A percentile compares a stretch with the other conserved stretches of the same genome.
Conservation (phyloP, 192 early-diverging fungal genomes). For the Allomyces arbusculus region DNA sequence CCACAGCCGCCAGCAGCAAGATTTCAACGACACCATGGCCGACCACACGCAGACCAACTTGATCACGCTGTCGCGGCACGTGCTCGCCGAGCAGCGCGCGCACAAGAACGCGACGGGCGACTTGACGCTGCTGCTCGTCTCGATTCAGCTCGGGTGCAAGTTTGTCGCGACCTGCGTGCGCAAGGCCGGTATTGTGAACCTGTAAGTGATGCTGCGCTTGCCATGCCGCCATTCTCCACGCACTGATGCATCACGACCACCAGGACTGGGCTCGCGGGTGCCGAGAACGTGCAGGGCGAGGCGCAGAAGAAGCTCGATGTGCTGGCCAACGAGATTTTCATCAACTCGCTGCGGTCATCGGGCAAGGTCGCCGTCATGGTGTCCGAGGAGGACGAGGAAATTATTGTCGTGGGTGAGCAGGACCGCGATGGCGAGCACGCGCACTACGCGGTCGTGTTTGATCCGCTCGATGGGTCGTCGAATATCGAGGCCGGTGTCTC, state of each 20-base stretch:
- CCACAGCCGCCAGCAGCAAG: too few species aligned
- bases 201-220: conserved; percentile 8
- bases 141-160: conserved; percentile 87
- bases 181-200: conserved; percentile 86
- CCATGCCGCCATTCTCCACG: too few species aligned
- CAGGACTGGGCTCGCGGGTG: conserved; percentile 63
- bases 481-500: conserved; percentile 99
- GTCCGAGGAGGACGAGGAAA: conserved; percentile 89
- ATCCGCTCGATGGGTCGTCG: conserved; percentile 88
- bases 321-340: conserved; percentile 94
- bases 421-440: conserved; percentile 27
- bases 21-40: conserved; percentile 9
- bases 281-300: conserved; percentile 79
- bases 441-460: conserved; percentile 91
- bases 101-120: conserved; percentile 79
- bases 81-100: conserved; percentile 73
- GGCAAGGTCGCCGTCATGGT: conserved; percentile 86
- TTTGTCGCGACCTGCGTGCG: conserved; percentile 92
- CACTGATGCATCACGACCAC: too few species aligned
- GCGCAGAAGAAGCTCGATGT: conserved; percentile 94
- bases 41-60: conserved; percentile 66
- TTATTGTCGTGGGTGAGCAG: conserved; percentile 62
- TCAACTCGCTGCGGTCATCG: conserved; percentile 71
- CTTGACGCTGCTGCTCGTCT: conserved; percentile 68
- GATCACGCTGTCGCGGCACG: conserved; percentile 79